Evolutionary conservation across 2,329 filamentous ascomycete genomes (phyloP).

Genomic region (Apiospora arundinis): DNA sequence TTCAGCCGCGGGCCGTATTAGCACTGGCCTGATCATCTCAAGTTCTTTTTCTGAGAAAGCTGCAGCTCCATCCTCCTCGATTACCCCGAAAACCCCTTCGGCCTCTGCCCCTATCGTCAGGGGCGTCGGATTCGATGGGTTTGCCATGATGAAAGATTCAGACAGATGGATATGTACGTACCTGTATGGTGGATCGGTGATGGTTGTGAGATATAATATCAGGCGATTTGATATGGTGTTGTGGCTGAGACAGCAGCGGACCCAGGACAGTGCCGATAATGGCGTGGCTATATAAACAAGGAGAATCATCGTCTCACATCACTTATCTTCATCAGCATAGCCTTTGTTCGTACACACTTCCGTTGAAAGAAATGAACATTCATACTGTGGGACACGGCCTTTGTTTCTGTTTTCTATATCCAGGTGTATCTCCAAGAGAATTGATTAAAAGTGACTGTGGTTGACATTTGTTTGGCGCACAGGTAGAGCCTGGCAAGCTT

Average conservation of each 20-base stretch:
- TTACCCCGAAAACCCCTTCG: not conserved
- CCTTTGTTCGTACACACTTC: not conserved
- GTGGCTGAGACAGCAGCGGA: not conserved
- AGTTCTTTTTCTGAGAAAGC: no score
- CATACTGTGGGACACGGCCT: not conserved
- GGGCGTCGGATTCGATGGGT: not conserved
- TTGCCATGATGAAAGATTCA: not conserved
- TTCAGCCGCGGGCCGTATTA: not conserved
- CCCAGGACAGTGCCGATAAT: not conserved
- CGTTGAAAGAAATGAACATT: not conserved
- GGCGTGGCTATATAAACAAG: not conserved
- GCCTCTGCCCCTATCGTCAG: constrained; percentile 5
- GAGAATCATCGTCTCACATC: not conserved
- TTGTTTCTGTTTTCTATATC: no score
- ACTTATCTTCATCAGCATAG: not conserved
- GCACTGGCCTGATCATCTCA: not conserved
- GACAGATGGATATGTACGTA: not conserved
- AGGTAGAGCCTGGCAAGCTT: not conserved
- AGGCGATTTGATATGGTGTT: not conserved
- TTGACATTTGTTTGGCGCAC: not conserved
- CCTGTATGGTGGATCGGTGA: not conserved
- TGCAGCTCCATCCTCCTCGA: no score
- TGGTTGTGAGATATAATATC: no score
- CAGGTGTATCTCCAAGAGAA: no score
- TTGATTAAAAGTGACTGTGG: not conserved